Percentiles rank a stretch among this genome's conserved stretches.
Conservation (phyloP, 1,284 basidiomycete species). For the Apiotrichum laibachii region DNA sequence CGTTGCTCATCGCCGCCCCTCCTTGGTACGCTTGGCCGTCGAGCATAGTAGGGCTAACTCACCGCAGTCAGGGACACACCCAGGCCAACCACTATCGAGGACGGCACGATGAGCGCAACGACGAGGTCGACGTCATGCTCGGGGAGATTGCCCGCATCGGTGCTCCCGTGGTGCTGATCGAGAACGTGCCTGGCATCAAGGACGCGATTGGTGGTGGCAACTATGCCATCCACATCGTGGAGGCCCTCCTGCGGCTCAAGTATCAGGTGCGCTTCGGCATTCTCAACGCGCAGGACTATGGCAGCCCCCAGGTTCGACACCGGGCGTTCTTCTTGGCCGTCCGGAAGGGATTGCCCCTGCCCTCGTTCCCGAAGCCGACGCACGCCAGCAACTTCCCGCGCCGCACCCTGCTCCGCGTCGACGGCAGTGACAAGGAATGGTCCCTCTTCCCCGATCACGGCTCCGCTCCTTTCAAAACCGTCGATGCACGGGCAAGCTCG, state of each 20-base stretch:
- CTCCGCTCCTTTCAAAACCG: conserved; percentile 19
- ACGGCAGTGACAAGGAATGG: background rate
- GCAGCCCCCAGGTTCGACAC: conserved; percentile 31
- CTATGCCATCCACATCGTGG: conserved; percentile 11
- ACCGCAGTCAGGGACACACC: conserved; percentile 35
- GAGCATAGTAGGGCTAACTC: background rate
- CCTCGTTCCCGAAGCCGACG: conserved; percentile 28
- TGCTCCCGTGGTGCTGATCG: conserved; percentile 32
- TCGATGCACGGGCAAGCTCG: conserved; percentile 31
- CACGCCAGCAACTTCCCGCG: conserved; percentile 24
- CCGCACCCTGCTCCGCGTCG: conserved; percentile 17
- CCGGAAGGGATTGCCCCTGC: conserved; percentile 26
- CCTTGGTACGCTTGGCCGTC: conserved; percentile 31
- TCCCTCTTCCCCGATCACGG: conserved; percentile 6
- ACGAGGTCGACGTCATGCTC: conserved; percentile 26
- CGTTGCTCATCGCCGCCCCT: conserved; percentile 27
- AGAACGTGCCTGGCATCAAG: conserved; percentile 39
- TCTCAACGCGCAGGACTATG: conserved; percentile 29
- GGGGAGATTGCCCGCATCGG: conserved; percentile 20
- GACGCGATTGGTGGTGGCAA: conserved; percentile 11
- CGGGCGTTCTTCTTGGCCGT: conserved; percentile 35
- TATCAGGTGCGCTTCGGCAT: conserved; percentile 33
- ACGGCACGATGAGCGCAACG: conserved; percentile 23
- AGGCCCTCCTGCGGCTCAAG: conserved; percentile 18
- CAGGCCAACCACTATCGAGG: conserved; percentile 23